A percentile compares a stretch with the other conserved stretches of the same genome.
These are phyloP conservation scores for Cyberlindnera suaveolens DNA, from an alignment of 805 yeast genomes.

Conservation along the genomic window DNA sequence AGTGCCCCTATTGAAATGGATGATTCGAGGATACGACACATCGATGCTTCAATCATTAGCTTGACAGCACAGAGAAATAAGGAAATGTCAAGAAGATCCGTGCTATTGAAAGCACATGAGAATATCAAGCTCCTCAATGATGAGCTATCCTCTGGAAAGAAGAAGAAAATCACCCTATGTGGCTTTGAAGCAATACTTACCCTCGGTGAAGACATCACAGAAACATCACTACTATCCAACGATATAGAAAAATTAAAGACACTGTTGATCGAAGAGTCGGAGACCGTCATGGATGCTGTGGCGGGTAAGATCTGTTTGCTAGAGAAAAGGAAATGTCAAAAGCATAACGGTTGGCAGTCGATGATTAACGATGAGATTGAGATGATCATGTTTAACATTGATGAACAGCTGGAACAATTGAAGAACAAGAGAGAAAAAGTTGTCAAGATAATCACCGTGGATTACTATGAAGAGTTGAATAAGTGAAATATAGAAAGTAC, in stretches of 20 bases:
- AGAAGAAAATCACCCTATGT: slow-evolving; percentile 44
- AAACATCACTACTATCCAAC: slow-evolving; percentile 16
- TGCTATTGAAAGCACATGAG: slow-evolving; percentile 21
- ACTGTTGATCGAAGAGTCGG: slow-evolving; percentile 1
- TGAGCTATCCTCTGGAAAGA: slow-evolving; percentile 11
- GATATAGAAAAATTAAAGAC: slow-evolving; percentile 5
- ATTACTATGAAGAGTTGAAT: slow-evolving; percentile 27
- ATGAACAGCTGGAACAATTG: slow-evolving; percentile 14
- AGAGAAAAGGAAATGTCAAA: slow-evolving; percentile 50
- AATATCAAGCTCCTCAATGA: slow-evolving; percentile 23
- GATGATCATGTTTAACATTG: slow-evolving; percentile 25
- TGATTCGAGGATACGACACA: slow-evolving; percentile 7
- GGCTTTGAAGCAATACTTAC: slow-evolving; percentile 37
- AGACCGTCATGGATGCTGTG: not conserved
- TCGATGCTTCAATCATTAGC: not conserved
- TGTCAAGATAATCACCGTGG: slow-evolving; percentile 32
- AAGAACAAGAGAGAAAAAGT: slow-evolving; percentile 26
- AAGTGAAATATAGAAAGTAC: not conserved
- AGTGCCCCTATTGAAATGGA: slow-evolving; percentile 25
- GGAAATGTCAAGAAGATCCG: slow-evolving; percentile 9
- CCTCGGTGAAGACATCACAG: slow-evolving; percentile 3
- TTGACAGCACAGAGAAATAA: slow-evolving; percentile 2
- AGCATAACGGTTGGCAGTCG: slow-evolving; percentile 46
- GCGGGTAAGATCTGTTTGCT: slow-evolving; percentile 34
- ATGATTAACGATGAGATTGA: slow-evolving; percentile 32